Conservation (phyloP, 2,329 filamentous ascomycete species). For the Waltergamsia citrina region DNA sequence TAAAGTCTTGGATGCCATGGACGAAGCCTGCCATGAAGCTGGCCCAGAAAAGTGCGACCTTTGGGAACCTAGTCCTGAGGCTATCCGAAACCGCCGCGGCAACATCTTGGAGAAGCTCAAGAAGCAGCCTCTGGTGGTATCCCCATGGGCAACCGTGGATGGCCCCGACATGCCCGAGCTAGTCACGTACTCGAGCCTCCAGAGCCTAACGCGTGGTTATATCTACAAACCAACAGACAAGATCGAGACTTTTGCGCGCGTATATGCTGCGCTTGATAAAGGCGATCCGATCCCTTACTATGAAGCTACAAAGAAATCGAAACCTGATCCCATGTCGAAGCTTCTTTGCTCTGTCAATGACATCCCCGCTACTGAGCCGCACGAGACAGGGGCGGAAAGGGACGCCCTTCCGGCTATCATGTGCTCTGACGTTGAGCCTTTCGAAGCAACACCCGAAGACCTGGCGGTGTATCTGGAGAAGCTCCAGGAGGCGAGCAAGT, state of each 20-base stretch:
- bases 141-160: slow-evolving; percentile 11
- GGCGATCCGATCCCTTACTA: slow-evolving; percentile 35
- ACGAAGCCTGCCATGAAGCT: slow-evolving; percentile 40
- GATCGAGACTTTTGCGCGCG: slow-evolving; percentile 30
- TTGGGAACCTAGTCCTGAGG: slow-evolving; percentile 21
- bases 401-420: slow-evolving; percentile 35
- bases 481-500: slow-evolving; percentile 25
- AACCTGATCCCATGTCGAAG: slow-evolving; percentile 3
- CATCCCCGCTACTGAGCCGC: slow-evolving; percentile 15
- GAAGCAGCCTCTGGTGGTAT: slow-evolving; percentile 31
- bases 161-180: slow-evolving; percentile 33
- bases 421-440: slow-evolving; percentile 29
- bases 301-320: too few species aligned
- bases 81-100: slow-evolving; percentile 27
- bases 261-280: slow-evolving; percentile 30
- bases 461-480: slow-evolving; percentile 21
- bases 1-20: slow-evolving; percentile 41
- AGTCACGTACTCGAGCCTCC: slow-evolving; percentile 39
- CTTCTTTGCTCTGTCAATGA: slow-evolving; percentile 13
- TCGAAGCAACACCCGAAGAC: slow-evolving; percentile 19
- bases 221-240: slow-evolving; percentile 33
- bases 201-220: slow-evolving; percentile 27
- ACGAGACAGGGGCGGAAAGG: slow-evolving; percentile 13
- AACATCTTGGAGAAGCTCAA: slow-evolving; percentile 30
- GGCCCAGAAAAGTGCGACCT: slow-evolving; percentile 38